Evolutionary conservation across 441 rosid species (phyloP).

Genomic region (Jatropha multifida): DNA sequence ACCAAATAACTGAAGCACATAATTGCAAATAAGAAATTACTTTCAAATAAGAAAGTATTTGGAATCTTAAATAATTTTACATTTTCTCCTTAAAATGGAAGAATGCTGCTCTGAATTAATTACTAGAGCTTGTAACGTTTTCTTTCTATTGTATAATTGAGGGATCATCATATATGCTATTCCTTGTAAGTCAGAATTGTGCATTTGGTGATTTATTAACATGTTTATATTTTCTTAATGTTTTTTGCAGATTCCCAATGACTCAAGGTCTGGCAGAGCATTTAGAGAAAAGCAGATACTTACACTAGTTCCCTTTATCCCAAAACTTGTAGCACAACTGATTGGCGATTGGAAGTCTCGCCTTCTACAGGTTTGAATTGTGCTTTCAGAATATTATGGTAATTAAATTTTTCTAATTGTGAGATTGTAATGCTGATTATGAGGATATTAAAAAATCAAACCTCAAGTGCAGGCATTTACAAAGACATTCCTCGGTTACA

Average conservation of each 20-base stretch:
- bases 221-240: neutral
- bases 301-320: conserved; percentile 56
- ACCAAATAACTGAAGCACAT: neutral
- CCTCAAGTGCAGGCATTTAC: conserved; percentile 76
- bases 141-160: neutral
- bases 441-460: conserved; percentile 13
- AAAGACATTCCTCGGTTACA: conserved; percentile 58
- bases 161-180: neutral
- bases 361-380: conserved; percentile 68
- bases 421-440: conserved; percentile 10
- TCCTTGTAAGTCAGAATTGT: neutral
- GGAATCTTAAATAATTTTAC: neutral
- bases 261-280: conserved; percentile 40
- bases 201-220: neutral
- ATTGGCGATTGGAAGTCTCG: conserved; percentile 49
- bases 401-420: conserved; percentile 10
- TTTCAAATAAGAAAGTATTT: conserved; percentile 4
- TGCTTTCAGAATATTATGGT: conserved; percentile 8
- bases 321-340: conserved; percentile 59
- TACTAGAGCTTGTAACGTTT: neutral
- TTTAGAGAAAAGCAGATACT: conserved; percentile 48
- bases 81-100: neutral
- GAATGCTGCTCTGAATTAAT: neutral
- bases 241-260: conserved; percentile 42
- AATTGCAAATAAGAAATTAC: neutral